These are phyloP conservation scores for Lipomyces sp. DNA, from an alignment of 805 yeast genomes.

Conservation along the genomic window DNA sequence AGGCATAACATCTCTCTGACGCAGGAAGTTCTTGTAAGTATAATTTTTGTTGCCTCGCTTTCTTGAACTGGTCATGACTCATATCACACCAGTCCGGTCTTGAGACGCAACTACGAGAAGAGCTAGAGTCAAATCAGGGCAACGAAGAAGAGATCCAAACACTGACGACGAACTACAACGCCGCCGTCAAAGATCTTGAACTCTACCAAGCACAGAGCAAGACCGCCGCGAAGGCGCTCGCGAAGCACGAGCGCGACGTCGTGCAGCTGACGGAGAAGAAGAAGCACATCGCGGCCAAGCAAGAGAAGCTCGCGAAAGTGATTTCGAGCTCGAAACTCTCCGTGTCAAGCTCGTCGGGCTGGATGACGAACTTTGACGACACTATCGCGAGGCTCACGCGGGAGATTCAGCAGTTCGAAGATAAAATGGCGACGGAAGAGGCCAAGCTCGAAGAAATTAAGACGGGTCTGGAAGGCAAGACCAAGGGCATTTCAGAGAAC, in stretches of 20 bases:
- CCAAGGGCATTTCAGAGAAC: conserved; percentile 61
- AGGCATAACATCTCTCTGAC: conserved; percentile 43
- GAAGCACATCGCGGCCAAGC: conserved; percentile 60
- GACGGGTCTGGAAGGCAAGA: conserved; percentile 65
- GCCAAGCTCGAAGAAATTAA: conserved; percentile 60
- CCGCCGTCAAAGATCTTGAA: conserved; percentile 28
- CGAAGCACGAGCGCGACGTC: conserved; percentile 51
- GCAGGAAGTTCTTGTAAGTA: conserved; percentile 37
- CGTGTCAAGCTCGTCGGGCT: conserved; percentile 46
- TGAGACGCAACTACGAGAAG: conserved; percentile 44
- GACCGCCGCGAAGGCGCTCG: conserved; percentile 35
- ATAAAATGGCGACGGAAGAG: conserved; percentile 52
- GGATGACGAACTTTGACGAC: conserved; percentile 46
- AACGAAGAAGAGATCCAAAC: conserved; percentile 42
- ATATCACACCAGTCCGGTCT: conserved; percentile 33
- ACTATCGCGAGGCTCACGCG: conserved; percentile 46
- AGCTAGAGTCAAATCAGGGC: conserved; percentile 44
- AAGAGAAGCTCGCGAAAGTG: conserved; percentile 56
- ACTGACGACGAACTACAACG: conserved; percentile 30
- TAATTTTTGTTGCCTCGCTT: not conserved
- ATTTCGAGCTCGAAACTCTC: conserved; percentile 49
- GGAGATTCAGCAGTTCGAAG: conserved; percentile 48
- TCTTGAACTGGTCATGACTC: not conserved
- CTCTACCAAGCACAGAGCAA: conserved; percentile 34
- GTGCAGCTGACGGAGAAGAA: conserved; percentile 74